A percentile compares a stretch with the other conserved stretches of the same genome.
Conservation (phyloP, 306 rosid species). For the Vigna hirtella region DNA sequence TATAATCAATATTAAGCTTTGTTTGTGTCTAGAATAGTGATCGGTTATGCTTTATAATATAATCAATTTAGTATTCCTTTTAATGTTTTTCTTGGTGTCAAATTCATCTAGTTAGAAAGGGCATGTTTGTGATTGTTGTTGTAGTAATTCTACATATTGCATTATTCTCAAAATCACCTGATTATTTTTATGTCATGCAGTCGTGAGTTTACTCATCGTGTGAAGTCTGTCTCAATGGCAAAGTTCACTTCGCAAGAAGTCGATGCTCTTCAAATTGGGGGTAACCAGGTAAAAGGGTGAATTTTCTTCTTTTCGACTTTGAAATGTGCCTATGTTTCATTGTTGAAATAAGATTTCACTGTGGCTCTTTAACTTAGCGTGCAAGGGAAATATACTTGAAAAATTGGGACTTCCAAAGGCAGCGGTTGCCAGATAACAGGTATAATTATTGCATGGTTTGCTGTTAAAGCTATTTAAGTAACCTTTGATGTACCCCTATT, state of each 20-base stretch:
- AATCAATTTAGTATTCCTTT: neutral
- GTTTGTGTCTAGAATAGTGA: neutral
- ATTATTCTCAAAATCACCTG: conserved; percentile 23
- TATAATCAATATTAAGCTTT: neutral
- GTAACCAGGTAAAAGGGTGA: conserved; percentile 79
- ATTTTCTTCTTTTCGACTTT: neutral
- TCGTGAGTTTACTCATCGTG: conserved; percentile 98
- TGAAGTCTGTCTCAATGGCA: conserved; percentile 96
- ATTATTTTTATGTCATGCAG: conserved; percentile 53
- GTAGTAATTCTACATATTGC: conserved; percentile 2
- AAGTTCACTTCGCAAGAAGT: conserved; percentile 93
- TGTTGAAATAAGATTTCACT: conserved; percentile 44
- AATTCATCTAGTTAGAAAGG: neutral
- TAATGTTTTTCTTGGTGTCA: neutral
- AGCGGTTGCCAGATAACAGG: conserved; percentile 84
- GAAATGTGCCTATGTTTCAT: conserved; percentile 4
- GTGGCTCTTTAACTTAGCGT: conserved; percentile 55
- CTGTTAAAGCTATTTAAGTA: conserved; percentile 14
- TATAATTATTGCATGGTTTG: conserved; percentile 41
- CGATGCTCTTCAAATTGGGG: conserved; percentile 89
- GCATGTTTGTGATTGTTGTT: neutral
- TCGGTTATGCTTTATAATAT: conserved; percentile 3
- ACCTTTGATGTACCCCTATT: neutral
- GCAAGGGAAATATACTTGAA: conserved; percentile 87
- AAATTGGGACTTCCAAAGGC: conserved; percentile 91